Evolutionary conservation across 2,329 filamentous ascomycete genomes (phyloP).

Genomic region (Colletotrichum tanaceti): DNA sequence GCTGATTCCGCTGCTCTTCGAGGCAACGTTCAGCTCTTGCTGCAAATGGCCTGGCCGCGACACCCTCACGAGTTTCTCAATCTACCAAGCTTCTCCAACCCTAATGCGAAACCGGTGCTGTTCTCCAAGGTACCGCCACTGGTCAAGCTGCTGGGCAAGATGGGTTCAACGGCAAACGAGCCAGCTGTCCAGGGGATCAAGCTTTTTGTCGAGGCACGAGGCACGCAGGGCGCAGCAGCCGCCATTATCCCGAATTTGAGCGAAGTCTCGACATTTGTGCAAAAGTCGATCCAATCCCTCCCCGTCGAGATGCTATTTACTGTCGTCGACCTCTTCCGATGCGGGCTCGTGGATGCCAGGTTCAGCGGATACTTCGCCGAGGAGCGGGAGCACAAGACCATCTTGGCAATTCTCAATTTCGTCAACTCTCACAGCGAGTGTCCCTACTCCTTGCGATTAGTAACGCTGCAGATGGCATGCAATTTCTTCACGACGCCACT

Average conservation of each 20-base stretch:
- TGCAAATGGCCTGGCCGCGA: conserved; percentile 78
- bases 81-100: conserved; percentile 75
- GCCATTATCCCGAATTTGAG: conserved; percentile 77
- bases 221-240: conserved; percentile 69
- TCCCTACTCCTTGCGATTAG: conserved; percentile 85
- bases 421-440: conserved; percentile 68
- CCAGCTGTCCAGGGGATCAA: conserved; percentile 72
- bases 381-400: conserved; percentile 73
- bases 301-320: conserved; percentile 78
- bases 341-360: conserved; percentile 80
- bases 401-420: conserved; percentile 69
- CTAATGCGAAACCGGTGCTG: conserved; percentile 73
- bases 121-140: conserved; percentile 86
- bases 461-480: conserved; percentile 84
- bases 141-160: conserved; percentile 82
- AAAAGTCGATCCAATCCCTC: conserved; percentile 64
- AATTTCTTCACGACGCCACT: conserved; percentile 85
- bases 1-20: conserved; percentile 76
- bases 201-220: conserved; percentile 75
- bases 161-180: conserved; percentile 72
- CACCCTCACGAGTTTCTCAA: conserved; percentile 81
- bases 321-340: conserved; percentile 85
- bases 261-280: conserved; percentile 72
- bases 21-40: conserved; percentile 77
- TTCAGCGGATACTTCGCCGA: conserved; percentile 86